A percentile compares a stretch with the other conserved stretches of the same genome.
These are phyloP conservation scores for Xanthoconium stramineum DNA, from an alignment of 768 basidiomycete genomes.

Conservation along the genomic window DNA sequence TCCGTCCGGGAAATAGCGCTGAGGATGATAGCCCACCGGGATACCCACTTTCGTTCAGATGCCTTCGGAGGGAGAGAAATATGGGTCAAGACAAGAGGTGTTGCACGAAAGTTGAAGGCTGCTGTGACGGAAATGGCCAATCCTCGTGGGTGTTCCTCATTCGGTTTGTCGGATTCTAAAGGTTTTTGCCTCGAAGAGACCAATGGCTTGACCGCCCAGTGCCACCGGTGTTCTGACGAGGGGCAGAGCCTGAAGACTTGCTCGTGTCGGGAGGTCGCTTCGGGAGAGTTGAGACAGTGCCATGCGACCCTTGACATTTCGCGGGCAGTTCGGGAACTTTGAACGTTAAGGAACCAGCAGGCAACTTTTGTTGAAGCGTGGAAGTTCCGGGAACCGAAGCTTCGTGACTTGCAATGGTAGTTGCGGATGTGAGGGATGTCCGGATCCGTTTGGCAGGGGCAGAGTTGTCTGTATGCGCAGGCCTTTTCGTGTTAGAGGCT, in stretches of 20 bases:
- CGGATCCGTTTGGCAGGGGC: conserved; percentile 14
- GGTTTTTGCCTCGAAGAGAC: neutral
- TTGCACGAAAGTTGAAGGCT: neutral
- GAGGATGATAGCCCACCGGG: conserved; percentile 51
- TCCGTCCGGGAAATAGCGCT: conserved; percentile 45
- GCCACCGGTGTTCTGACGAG: neutral
- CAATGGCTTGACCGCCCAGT: conserved; percentile 16
- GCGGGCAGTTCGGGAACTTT: conserved; percentile 7
- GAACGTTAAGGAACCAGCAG: neutral
- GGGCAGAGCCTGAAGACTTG: neutral
- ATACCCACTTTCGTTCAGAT: conserved; percentile 54
- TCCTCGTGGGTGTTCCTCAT: neutral
- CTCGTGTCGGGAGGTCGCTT: neutral
- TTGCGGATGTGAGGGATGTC: neutral
- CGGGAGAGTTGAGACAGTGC: neutral
- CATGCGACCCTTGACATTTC: neutral
- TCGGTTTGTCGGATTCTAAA: neutral
- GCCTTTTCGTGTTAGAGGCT: conserved; percentile 11
- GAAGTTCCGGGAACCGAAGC: neutral
- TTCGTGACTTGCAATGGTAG: neutral
- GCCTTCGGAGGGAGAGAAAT: conserved; percentile 59
- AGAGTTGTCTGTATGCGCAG: conserved; percentile 19
- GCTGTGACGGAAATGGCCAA: neutral
- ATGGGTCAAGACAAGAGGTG: conserved; percentile 28
- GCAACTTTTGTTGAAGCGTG: neutral